phyloP scores from a whole-genome alignment of 345 rosid species.

The Bruguiera sexangula region DNA sequence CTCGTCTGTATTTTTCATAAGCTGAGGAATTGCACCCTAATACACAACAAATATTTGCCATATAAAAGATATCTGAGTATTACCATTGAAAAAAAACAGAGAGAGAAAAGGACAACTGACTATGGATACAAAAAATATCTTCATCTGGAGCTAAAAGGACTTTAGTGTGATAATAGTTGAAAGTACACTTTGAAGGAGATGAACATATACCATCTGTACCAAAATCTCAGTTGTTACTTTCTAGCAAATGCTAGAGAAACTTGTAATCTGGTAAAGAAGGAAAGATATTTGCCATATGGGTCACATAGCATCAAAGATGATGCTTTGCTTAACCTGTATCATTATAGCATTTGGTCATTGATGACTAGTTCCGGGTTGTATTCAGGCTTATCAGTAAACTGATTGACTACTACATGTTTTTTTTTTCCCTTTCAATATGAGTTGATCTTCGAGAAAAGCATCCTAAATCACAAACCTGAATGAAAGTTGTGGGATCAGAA shows the following conservation, averaged over 20 bases:
- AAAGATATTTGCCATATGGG: too few species aligned
- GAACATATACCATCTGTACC: not conserved
- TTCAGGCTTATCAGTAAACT: too few species aligned
- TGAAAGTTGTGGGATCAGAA: slow-evolving; percentile 43
- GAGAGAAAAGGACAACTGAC: not conserved
- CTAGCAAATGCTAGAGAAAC: too few species aligned
- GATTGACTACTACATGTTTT: too few species aligned
- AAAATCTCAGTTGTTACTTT: not conserved
- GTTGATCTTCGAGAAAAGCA: not conserved
- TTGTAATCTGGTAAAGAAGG: too few species aligned
- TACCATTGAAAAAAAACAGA: not conserved
- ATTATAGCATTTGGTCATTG: too few species aligned
- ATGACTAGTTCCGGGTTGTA: too few species aligned
- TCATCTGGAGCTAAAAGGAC: not conserved
- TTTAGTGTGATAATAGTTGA: not conserved
- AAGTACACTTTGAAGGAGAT: not conserved
- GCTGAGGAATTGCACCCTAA: slow-evolving; percentile 66
- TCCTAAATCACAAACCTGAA: slow-evolving; percentile 39
- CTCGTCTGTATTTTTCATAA: slow-evolving; percentile 55
- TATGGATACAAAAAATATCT: not conserved
- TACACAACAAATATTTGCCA: slow-evolving; percentile 6
- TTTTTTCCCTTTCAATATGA: not conserved
- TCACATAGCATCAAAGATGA: too few species aligned
- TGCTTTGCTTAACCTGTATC: too few species aligned
- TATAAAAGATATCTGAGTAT: not conserved